Base-by-base conservation (phyloP, 1,284 basidiomycete genomes). In the Tilletiaria anomala region DNA sequence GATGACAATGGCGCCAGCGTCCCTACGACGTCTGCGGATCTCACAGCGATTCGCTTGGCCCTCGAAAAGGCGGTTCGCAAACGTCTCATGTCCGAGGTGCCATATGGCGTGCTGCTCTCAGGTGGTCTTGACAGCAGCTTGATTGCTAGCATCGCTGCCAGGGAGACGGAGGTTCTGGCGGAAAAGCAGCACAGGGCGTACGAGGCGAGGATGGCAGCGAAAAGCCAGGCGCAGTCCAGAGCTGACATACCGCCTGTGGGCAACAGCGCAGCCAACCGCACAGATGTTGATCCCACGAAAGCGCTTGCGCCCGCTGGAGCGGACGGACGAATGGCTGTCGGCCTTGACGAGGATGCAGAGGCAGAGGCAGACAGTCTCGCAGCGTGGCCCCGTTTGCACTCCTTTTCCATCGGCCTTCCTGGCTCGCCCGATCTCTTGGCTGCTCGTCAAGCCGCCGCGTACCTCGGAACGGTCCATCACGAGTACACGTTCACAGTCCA, bases 401-500 rank as follows among this genome's bases (percentile, higher is more conserved):
- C 93, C 5, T 99, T 97, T 73, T 91, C 91, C 6, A 83, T 97
- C 56, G 93, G 93, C 51, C 75, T 99, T 32, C 82, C 86, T 61
- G 82, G 87, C 70, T 93, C 93, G 5, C 93, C 93, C 3, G 93
- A 99, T 70, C 75, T 96, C 32, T 69, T 94, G 39, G 93, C 93
- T 1, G 93, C 93, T 3, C 76, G 84, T 45, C 89, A 91, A 68
- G 93, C 83, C 0, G 93, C 93, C 22, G 80, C 82, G 58, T 94
- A 78, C 72, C 75, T 99, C 36, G 89, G 89, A 32, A 97, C 93
- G 0, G 77, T 83, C 4, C 93, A 99, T 68, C 91, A 97, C 69
- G 93, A 96, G 71, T 94, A 89, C 70, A 83, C 87, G 15, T 99
- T 99, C 70, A 96, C 91, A 15, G 86, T 97, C 8, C 87, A 97